Base-by-base conservation (phyloP, 768 basidiomycete genomes). In the Crucibulum laeve region DNA sequence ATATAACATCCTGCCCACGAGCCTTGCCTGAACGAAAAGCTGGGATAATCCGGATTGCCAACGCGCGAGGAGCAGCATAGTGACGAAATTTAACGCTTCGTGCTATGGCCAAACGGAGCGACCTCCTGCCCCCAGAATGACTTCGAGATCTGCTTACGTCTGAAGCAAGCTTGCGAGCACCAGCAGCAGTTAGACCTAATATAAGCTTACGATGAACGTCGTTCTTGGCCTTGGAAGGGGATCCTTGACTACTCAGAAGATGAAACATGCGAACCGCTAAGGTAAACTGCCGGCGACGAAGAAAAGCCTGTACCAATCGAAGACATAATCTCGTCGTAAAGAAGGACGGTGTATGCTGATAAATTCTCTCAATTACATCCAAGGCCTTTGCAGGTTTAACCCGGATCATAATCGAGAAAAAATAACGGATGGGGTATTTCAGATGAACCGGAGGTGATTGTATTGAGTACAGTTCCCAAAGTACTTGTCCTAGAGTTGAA, bases 391-490 rank as follows among this genome's bases (percentile, higher is more conserved):
- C 48, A 6, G 71, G 59, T 34, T 70, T 63, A 3, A 68, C 64
- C 19, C 59, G 43, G 14, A 71, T 56, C 60, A 75, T 52, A 43
- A 70, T 55, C 22, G 54, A 54, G 44, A 80, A 58, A 21, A 76
- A 64, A 40, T 68, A 73, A 8, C 75, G 69, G 25, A 82, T 54
- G n/a, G 70, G 71, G 50, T 71, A 69, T 42, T 73, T 73, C 47
- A 57, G 45, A 5, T 49, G 44, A 5, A 26, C 25, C 0, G 64
- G 55, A 0, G 73, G 73, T 14, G 51, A 49, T 3, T 52, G 57
- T 3, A 53, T 53, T 6, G 47, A 34, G 44, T 74, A 80, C 25
- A 76, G 44, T 1, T 51, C 53, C 34, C 46, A 48, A 26, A 80
- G 53, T 4, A 54, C 54, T n/a, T 66, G 46, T 8, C 57, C 63